Evolutionary conservation across 495 filamentous ascomycete genomes (phyloP).

Genomic region (Daldinia grandis): DNA sequence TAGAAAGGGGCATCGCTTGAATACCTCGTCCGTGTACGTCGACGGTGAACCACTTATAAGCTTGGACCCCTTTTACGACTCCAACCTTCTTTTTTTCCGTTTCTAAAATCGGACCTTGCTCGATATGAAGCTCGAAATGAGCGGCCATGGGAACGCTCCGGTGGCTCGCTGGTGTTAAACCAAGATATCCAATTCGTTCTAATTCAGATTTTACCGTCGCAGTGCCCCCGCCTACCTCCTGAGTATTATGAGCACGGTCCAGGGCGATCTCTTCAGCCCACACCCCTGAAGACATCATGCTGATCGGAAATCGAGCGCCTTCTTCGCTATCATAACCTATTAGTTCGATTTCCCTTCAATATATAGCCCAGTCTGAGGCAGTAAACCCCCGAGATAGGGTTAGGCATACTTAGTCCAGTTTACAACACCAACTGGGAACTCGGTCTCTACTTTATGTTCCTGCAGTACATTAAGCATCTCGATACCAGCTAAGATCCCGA

Average conservation of each 20-base stretch:
- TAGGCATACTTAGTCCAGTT: slow-evolving; percentile 79
- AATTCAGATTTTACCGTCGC: slow-evolving; percentile 75
- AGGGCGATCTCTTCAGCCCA: slow-evolving; percentile 75
- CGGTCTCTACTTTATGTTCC: slow-evolving; percentile 74
- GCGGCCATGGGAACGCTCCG: slow-evolving; percentile 74
- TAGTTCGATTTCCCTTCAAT: slow-evolving; percentile 38
- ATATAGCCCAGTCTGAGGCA: background rate
- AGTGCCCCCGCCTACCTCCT: slow-evolving; percentile 59
- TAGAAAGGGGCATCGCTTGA: background rate
- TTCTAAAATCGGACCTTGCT: slow-evolving; percentile 79
- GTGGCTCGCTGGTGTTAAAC: slow-evolving; percentile 63
- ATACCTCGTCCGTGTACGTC: slow-evolving; percentile 62
- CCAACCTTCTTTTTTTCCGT: slow-evolving; percentile 68
- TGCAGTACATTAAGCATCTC: slow-evolving; percentile 73
- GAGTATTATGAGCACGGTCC: slow-evolving; percentile 66
- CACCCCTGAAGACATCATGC: slow-evolving; percentile 79
- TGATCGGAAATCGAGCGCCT: slow-evolving; percentile 80
- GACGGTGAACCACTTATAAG: slow-evolving; percentile 76
- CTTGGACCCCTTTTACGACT: slow-evolving; percentile 74
- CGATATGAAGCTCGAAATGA: slow-evolving; percentile 86
- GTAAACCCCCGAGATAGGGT: background rate
- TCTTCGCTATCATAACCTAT: slow-evolving; percentile 64
- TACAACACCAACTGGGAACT: slow-evolving; percentile 74
- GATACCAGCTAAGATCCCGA: slow-evolving; percentile 76
- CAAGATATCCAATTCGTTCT: slow-evolving; percentile 75